Base-by-base conservation (phyloP, 108 stramenopile genomes). In the Tribonema minus region DNA sequence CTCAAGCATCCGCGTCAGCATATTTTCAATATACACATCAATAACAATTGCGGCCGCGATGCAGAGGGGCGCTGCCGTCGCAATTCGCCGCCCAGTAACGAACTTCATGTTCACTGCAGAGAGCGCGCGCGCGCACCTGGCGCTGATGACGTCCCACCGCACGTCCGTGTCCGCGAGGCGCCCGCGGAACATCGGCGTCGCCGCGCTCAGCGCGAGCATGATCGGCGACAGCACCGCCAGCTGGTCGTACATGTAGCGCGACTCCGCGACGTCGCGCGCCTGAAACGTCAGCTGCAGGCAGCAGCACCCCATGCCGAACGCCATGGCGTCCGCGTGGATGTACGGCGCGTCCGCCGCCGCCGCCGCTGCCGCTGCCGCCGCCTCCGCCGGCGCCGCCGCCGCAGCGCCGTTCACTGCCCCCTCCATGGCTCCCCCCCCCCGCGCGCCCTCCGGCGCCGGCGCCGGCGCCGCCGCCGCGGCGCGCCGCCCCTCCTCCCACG, bases 261-360 rank as follows among this genome's bases (percentile, higher is more conserved):
- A 92, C 85, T 99, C 96, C 39, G 91, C 91, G 30, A 95, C 65
- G 86, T 98, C 96, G 66, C 92, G 90, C 4, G 94, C 96, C 87
- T 99, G 98, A 70, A 99, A 96, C 33, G 97, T 97, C 60, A 99
- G 95, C 74, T 99, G 98, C 64, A 99, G 86, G 76, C 98, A 99
- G 83, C 96, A 97, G 82, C 93, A 94, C 32, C 98, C 98, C 98
- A 96, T 96, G 25, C 98, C 98, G 82, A 97, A 99, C 7, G 92
- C 98, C 94, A 97, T 99, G 20, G 96, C 94, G 82, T 99, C 98
- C 95, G 96, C 94, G 74, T 96, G 77, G 33, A 88, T 80, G 12
- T 58, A 34, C n/a, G 78, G 78, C 7, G 6, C n/a, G n/a, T n/a
- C n/a, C n/a, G n/a, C n/a, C n/a, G n/a, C n/a, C n/a, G n/a, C n/a